phyloP scores from a whole-genome alignment of 345 rosid genomes.

The Psidium friedrichsthalianum region DNA sequence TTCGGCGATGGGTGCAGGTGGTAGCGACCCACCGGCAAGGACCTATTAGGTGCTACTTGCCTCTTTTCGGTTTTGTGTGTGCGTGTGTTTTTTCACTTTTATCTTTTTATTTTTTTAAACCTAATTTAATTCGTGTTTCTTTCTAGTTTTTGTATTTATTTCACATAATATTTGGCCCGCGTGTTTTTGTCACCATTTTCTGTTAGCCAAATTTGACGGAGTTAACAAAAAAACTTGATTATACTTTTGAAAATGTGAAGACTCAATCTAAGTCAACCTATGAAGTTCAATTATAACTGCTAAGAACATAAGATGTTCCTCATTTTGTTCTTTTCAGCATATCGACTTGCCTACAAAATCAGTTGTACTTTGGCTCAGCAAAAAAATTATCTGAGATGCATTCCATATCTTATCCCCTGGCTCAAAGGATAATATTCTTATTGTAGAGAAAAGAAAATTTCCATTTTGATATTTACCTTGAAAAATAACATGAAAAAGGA shows the following conservation, averaged over 20 bases:
- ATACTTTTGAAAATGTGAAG: neutral
- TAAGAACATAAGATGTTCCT: neutral
- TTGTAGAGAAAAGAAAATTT: neutral
- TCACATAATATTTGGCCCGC: neutral
- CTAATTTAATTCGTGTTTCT: neutral
- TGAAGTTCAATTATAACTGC: neutral
- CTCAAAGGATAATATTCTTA: neutral
- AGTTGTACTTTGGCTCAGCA: neutral
- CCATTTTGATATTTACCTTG: neutral
- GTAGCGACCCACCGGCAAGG: neutral
- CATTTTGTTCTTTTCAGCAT: neutral
- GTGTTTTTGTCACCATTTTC: fast-evolving
- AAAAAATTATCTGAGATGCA: neutral
- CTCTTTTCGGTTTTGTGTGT: neutral
- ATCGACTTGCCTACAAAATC: neutral
- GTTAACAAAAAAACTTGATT: fast-evolving
- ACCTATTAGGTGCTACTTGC: neutral
- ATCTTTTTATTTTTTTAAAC: neutral
- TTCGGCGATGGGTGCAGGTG: fast-evolving
- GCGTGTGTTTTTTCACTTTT: neutral
- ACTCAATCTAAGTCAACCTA: neutral
- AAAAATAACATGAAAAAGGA: neutral
- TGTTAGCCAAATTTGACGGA: neutral
- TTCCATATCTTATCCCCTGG: neutral
- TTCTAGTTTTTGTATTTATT: neutral